Percentiles rank a stretch among this genome's conserved stretches.
Evolutionary conservation across 2,329 filamentous ascomycete species (phyloP).

Genomic region (Endothia cerciana): DNA sequence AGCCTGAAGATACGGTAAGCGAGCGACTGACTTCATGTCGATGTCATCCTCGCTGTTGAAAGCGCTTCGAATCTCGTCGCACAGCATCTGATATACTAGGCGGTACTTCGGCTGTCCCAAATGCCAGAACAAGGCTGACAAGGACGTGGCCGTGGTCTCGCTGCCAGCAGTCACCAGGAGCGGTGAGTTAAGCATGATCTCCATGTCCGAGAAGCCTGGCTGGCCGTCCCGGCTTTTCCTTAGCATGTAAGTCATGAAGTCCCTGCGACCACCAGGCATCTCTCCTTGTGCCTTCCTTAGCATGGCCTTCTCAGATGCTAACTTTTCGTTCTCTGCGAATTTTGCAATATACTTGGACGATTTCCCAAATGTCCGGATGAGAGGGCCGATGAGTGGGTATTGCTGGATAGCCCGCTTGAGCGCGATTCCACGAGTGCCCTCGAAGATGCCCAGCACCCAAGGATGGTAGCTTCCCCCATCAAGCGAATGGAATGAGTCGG

Average conservation of each 20-base stretch:
- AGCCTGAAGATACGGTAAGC: constrained; percentile 71
- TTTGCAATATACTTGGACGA: constrained; percentile 9
- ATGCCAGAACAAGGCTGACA: constrained; percentile 36
- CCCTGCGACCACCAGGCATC: constrained; percentile 18
- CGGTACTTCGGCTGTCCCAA: constrained; percentile 34
- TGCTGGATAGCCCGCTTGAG: not conserved
- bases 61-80: constrained; percentile 34
- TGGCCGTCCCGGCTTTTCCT: constrained; percentile 20
- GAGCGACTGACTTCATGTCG: constrained; percentile 18
- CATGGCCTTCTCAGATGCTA: constrained; percentile 17
- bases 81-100: constrained; percentile 31
- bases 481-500: constrained; percentile 31
- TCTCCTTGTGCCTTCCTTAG: constrained; percentile 17
- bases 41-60: constrained; percentile 37
- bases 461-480: constrained; percentile 27
- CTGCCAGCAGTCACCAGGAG: constrained; percentile 47
- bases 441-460: constrained; percentile 29
- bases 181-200: constrained; percentile 22
- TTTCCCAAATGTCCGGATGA: not conserved
- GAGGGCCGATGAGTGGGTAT: not conserved
- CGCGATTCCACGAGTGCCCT: constrained; percentile 3
- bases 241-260: constrained; percentile 32
- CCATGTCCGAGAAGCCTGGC: constrained; percentile 14
- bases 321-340: constrained; percentile 11
- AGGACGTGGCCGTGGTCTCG: constrained; percentile 52